Percentiles rank a stretch among this genome's conserved stretches.
These are phyloP conservation scores for Xylaria digitata DNA, from an alignment of 2,329 filamentous ascomycete species.

Conservation along the genomic window DNA sequence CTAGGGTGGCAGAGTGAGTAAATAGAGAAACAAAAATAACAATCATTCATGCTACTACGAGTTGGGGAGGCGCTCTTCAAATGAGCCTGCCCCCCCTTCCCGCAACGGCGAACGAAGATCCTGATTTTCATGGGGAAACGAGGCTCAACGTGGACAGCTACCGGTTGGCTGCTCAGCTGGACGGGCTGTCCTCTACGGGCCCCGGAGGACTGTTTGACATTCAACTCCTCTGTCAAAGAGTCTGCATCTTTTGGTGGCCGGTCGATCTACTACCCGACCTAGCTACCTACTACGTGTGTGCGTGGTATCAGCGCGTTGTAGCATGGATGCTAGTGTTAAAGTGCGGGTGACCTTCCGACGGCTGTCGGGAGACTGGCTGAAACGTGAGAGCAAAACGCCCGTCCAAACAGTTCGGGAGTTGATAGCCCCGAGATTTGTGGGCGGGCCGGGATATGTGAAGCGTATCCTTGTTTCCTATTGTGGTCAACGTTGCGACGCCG, in stretches of 20 bases:
- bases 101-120: conserved; percentile 24
- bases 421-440: conserved; percentile 43
- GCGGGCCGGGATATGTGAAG: conserved; percentile 36
- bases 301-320: no score
- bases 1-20: conserved; percentile 19
- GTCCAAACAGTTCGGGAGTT: conserved; percentile 46
- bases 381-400: conserved; percentile 43
- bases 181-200: conserved; percentile 24
- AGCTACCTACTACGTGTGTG: background rate
- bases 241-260: conserved; percentile 15
- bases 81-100: background rate
- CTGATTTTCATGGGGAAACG: conserved; percentile 34
- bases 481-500: conserved; percentile 18
- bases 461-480: conserved; percentile 41
- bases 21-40: conserved; percentile 26
- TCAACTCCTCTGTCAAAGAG: conserved; percentile 24
- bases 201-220: conserved; percentile 38
- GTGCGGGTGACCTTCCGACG: conserved; percentile 20
- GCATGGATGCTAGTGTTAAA: background rate
- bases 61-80: conserved; percentile 2
- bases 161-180: conserved; percentile 11
- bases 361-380: conserved; percentile 39
- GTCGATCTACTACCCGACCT: conserved; percentile 6
- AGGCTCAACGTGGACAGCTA: conserved; percentile 34
- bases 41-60: conserved; percentile 8